A percentile compares a stretch with the other conserved stretches of the same genome.
Evolutionary conservation across 805 yeast species (phyloP).

Genomic region (Ogataea polymorpha): DNA sequence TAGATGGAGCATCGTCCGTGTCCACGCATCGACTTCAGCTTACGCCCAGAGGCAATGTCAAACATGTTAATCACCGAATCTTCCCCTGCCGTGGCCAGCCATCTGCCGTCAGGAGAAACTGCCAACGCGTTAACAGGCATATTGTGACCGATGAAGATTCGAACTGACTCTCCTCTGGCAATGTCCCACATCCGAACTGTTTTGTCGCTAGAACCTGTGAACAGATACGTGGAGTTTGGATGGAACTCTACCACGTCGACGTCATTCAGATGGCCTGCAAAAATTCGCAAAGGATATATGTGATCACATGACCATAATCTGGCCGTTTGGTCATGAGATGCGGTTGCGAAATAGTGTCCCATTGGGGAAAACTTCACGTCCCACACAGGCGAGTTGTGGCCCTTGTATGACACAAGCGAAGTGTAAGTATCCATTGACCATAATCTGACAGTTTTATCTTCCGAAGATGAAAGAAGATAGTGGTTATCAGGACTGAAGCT

Average conservation of each 20-base stretch:
- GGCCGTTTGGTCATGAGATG: slow-evolving; percentile 96
- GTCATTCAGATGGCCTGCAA: slow-evolving; percentile 96
- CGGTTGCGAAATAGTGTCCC: slow-evolving; percentile 98
- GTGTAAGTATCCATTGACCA: slow-evolving; percentile 94
- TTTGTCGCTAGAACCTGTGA: slow-evolving; percentile 94
- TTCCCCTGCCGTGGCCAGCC: slow-evolving; percentile 94
- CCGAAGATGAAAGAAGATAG: slow-evolving; percentile 77
- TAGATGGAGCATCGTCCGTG: slow-evolving; percentile 87
- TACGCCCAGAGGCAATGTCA: slow-evolving; percentile 91
- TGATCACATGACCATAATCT: slow-evolving; percentile 98
- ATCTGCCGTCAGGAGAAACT: slow-evolving; percentile 94
- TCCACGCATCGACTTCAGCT: slow-evolving; percentile 88
- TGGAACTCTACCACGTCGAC: slow-evolving; percentile 94
- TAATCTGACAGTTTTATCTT: slow-evolving; percentile 85
- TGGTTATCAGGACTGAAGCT: slow-evolving; percentile 89
- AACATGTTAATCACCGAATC: slow-evolving; percentile 85
- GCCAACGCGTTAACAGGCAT: slow-evolving; percentile 85
- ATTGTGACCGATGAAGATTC: slow-evolving; percentile 89
- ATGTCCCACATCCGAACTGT: slow-evolving; percentile 99
- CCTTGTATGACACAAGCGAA: slow-evolving; percentile 88
- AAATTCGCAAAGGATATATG: slow-evolving; percentile 89
- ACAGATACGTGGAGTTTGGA: slow-evolving; percentile 91
- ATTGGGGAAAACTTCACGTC: slow-evolving; percentile 91
- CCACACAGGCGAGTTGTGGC: slow-evolving; percentile 97
- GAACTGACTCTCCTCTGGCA: slow-evolving; percentile 79